phyloP scores from a whole-genome alignment of 352 stramenopile species.

The Aphanomyces cochlioides region DNA sequence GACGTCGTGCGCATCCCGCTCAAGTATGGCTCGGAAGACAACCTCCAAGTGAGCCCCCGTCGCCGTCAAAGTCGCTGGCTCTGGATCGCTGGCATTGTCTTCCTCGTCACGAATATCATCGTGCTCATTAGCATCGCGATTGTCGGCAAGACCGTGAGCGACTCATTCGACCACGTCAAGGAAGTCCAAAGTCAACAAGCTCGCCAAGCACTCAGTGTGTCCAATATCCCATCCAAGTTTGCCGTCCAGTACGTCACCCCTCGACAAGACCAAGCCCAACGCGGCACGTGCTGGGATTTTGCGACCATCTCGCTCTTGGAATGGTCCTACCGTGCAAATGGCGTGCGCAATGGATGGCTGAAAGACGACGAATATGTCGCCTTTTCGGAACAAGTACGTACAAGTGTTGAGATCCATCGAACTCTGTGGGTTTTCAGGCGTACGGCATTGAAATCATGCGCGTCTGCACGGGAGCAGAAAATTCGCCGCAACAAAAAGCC shows the following conservation, averaged over 20 bases:
- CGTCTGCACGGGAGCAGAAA: slow-evolving; percentile 57
- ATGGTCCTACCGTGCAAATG: slow-evolving; percentile 69
- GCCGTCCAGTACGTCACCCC: slow-evolving; percentile 71
- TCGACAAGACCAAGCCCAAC: slow-evolving; percentile 64
- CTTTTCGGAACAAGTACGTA: slow-evolving; percentile 62
- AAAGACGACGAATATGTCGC: slow-evolving; percentile 64
- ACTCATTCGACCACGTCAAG: not conserved
- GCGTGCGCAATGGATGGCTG: slow-evolving; percentile 63
- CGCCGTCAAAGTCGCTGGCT: not conserved
- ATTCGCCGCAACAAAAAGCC: slow-evolving; percentile 63
- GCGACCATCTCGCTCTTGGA: slow-evolving; percentile 72
- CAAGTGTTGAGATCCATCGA: no score
- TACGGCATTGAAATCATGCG: slow-evolving; percentile 73
- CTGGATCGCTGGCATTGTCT: slow-evolving; percentile 1
- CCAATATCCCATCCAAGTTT: slow-evolving; percentile 63
- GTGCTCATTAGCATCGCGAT: slow-evolving; percentile 5
- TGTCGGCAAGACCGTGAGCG: not conserved
- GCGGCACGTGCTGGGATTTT: slow-evolving; percentile 79
- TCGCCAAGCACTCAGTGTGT: not conserved
- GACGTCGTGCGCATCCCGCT: slow-evolving; percentile 3
- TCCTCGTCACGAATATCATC: not conserved
- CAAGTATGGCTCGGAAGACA: slow-evolving; percentile 15
- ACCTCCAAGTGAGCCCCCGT: not conserved
- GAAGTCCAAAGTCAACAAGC: not conserved
- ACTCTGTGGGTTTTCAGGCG: slow-evolving; percentile 34